Evolutionary conservation across 352 stramenopile species (phyloP).

Genomic region (Pythium oligandrum): DNA sequence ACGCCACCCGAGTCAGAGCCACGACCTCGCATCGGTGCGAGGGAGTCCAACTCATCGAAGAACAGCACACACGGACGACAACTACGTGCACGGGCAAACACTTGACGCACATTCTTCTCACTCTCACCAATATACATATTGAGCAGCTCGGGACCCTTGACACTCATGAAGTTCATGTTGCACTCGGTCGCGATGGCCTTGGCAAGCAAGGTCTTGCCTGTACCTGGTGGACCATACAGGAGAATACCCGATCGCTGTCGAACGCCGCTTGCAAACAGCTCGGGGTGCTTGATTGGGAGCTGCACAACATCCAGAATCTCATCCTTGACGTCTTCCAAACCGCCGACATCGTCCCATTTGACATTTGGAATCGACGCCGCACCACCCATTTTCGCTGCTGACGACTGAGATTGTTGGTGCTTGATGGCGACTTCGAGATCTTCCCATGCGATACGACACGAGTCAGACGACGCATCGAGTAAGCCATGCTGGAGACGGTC

Average conservation of each 20-base stretch:
- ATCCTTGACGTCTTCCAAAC: constrained; percentile 97
- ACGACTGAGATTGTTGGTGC: constrained; percentile 62
- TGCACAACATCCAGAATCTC: constrained; percentile 91
- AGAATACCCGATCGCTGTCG: constrained; percentile 79
- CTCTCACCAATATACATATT: constrained; percentile 98
- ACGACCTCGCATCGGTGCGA: constrained; percentile 85
- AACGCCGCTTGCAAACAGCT: constrained; percentile 74
- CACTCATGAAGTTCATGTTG: constrained; percentile 94
- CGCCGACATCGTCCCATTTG: constrained; percentile 98
- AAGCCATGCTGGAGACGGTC: constrained; percentile 15
- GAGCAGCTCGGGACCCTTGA: constrained; percentile 95
- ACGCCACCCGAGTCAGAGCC: constrained; percentile 88
- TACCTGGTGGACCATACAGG: constrained; percentile 82
- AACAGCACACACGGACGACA: constrained; percentile 89
- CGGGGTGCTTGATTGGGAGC: constrained; percentile 77
- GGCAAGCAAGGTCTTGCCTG: constrained; percentile 93
- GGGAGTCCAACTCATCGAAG: constrained; percentile 92
- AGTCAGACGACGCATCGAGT: constrained; percentile 17
- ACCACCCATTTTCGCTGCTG: constrained; percentile 54
- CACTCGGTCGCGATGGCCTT: constrained; percentile 96
- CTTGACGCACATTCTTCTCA: constrained; percentile 93
- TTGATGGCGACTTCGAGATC: constrained; percentile 60
- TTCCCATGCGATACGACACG: constrained; percentile 28
- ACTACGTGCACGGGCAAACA: constrained; percentile 89
- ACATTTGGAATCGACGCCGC: constrained; percentile 90